phyloP scores from a whole-genome alignment of 2,329 filamentous ascomycete species.

The Pseudogymnoascus pannorum region DNA sequence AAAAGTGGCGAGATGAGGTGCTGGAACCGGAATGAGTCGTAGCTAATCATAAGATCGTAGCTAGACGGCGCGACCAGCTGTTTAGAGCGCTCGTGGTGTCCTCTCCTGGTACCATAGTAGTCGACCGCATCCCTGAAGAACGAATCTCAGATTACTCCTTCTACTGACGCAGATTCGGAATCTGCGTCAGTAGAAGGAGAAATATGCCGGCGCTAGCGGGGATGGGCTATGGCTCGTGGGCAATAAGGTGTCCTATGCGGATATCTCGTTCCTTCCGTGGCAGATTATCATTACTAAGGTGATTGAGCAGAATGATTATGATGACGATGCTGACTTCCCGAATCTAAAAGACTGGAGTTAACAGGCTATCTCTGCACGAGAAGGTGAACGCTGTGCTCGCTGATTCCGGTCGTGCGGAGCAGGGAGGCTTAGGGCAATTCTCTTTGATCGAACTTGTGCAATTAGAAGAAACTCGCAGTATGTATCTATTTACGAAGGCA shows the following conservation, averaged over 20 bases:
- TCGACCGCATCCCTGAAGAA: no score
- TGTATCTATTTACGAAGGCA: background rate
- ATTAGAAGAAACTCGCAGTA: background rate
- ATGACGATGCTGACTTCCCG: background rate
- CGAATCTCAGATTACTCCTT: no score
- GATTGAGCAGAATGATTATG: background rate
- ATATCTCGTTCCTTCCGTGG: background rate
- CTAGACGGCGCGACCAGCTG: no score
- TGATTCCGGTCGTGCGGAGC: background rate
- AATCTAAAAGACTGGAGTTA: background rate
- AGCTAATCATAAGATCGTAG: no score
- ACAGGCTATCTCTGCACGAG: background rate
- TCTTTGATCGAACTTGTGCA: background rate
- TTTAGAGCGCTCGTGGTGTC: no score
- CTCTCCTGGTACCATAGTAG: no score
- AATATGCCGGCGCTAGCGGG: background rate
- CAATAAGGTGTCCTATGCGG: background rate
- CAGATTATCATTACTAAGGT: background rate
- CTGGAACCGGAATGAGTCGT: no score
- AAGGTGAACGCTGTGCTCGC: background rate
- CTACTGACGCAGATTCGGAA: no score
- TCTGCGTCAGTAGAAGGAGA: background rate
- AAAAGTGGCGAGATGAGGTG: no score
- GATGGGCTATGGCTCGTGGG: background rate
- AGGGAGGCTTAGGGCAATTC: background rate